Evolutionary conservation across 306 rosid genomes (phyloP).

Genomic region (Quercus dentata): DNA sequence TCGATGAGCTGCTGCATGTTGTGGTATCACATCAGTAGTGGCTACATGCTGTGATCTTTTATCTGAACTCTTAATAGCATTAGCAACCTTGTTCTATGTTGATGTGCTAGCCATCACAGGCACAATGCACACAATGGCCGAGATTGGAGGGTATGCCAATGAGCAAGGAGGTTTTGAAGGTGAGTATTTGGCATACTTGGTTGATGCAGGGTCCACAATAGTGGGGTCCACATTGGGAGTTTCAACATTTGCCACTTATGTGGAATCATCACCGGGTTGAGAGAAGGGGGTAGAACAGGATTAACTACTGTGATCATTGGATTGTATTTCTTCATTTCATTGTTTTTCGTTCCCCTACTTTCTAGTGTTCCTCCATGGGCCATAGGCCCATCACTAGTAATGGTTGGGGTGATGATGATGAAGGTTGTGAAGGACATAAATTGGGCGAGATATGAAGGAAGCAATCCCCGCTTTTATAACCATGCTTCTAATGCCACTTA

Average conservation of each 20-base stretch:
- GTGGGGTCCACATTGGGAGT: constrained; percentile 70
- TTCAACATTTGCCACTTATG: constrained; percentile 61
- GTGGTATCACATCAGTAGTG: too few species aligned
- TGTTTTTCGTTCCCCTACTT: constrained; percentile 73
- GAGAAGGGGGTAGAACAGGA: constrained; percentile 92
- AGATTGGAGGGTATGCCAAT: constrained; percentile 62
- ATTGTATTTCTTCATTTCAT: constrained; percentile 56
- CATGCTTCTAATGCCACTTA: constrained; percentile 82
- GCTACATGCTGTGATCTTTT: too few species aligned
- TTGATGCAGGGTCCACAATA: constrained; percentile 73
- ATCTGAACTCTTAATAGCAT: too few species aligned
- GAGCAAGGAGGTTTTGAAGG: constrained; percentile 84
- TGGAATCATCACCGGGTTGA: constrained; percentile 76
- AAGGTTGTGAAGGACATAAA: constrained; percentile 85
- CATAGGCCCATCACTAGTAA: constrained; percentile 76
- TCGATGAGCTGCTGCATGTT: too few species aligned
- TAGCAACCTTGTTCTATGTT: constrained; percentile 74
- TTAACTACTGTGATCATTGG: constrained; percentile 71
- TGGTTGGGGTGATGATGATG: constrained; percentile 99
- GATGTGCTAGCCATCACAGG: constrained; percentile 85
- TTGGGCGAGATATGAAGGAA: constrained; percentile 60
- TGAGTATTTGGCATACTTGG: constrained; percentile 74
- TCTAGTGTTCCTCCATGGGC: constrained; percentile 98
- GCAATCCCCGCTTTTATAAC: constrained; percentile 83
- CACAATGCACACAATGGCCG: constrained; percentile 80